Evolutionary conservation across 2,329 filamentous ascomycete species (phyloP).

Genomic region (Botryotinia globosa): DNA sequence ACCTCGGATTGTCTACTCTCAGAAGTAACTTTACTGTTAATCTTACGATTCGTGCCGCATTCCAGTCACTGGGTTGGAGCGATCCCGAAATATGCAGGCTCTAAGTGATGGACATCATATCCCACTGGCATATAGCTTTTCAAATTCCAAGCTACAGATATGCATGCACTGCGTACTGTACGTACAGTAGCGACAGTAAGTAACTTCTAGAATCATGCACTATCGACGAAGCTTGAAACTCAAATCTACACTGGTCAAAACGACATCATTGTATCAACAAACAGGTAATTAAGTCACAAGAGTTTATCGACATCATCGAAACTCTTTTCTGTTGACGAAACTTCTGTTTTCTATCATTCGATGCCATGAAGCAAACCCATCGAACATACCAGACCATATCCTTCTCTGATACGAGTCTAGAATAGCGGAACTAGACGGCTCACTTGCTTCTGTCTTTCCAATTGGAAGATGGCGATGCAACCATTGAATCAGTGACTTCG

Average conservation of each 20-base stretch:
- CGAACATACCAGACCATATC: neutral
- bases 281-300: neutral
- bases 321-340: neutral
- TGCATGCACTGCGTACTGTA: constrained; percentile 2
- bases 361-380: neutral
- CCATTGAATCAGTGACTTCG: neutral
- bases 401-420: neutral
- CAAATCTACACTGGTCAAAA: neutral
- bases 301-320: neutral
- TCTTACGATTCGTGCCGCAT: neutral
- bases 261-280: neutral
- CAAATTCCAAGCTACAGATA: neutral
- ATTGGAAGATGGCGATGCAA: neutral
- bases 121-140: constrained; percentile 3
- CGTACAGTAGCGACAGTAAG: neutral
- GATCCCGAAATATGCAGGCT: neutral
- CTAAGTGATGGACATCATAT: neutral
- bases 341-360: neutral
- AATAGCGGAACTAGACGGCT: neutral
- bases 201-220: neutral
- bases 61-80: neutral
- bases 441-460: neutral
- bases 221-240: neutral
- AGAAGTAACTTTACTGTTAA: neutral
- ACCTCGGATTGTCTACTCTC: neutral